These are phyloP conservation scores for Diplocarpon mali DNA, from an alignment of 2,329 filamentous ascomycete species.

Conservation along the genomic window DNA sequence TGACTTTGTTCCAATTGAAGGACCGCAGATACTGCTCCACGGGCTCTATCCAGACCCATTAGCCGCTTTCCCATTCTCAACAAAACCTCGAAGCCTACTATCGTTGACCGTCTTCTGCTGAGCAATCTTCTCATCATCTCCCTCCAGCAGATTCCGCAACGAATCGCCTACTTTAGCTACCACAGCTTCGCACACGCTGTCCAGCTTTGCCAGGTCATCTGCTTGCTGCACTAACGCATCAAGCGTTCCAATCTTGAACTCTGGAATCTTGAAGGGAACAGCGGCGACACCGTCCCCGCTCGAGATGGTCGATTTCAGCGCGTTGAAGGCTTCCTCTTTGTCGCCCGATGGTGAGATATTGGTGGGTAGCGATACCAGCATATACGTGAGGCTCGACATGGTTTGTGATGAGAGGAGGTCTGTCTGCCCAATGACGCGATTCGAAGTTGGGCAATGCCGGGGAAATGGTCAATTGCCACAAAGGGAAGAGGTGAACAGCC, in stretches of 20 bases:
- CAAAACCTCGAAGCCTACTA: slow-evolving; percentile 43
- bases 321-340: slow-evolving; percentile 68
- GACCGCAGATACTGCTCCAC: slow-evolving; percentile 83
- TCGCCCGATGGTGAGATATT: slow-evolving; percentile 75
- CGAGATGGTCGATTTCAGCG: slow-evolving; percentile 61
- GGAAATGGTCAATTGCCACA: neutral
- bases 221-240: slow-evolving; percentile 94
- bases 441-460: neutral
- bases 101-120: slow-evolving; percentile 74
- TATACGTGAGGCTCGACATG: slow-evolving; percentile 44
- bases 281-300: slow-evolving; percentile 61
- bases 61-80: too few relatives aligned
- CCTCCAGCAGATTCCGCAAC: slow-evolving; percentile 25
- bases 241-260: slow-evolving; percentile 95
- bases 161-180: slow-evolving; percentile 61
- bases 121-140: slow-evolving; percentile 43
- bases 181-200: slow-evolving; percentile 65
- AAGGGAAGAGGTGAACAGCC: neutral
- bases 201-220: slow-evolving; percentile 86
- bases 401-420: neutral
- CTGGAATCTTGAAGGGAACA: slow-evolving; percentile 69
- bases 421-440: neutral
- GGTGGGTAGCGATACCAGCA: slow-evolving; percentile 81
- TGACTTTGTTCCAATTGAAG: slow-evolving; percentile 96
- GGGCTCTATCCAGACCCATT: slow-evolving; percentile 51